A percentile compares a stretch with the other conserved stretches of the same genome.
These are phyloP conservation scores for Sordaria brevicollis DNA, from an alignment of 495 filamentous ascomycete species.

Conservation along the genomic window DNA sequence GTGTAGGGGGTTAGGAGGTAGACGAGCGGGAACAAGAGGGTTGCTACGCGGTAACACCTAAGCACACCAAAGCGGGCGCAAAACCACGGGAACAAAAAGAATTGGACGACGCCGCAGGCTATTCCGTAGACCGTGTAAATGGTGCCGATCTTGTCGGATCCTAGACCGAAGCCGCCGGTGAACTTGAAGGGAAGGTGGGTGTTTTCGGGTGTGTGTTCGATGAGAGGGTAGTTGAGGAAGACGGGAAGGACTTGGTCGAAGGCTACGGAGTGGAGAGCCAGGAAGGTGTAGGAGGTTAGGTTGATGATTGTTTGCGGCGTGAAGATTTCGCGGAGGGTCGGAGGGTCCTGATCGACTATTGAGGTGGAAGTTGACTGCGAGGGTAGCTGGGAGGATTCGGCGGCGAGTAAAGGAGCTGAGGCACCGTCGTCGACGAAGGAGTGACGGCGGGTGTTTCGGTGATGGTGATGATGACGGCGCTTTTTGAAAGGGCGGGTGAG, in stretches of 20 bases:
- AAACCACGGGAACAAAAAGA: conserved; percentile 63
- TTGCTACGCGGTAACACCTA: conserved; percentile 50
- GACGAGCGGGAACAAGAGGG: conserved; percentile 53
- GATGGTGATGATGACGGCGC: conserved; percentile 13
- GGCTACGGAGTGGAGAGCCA: conserved; percentile 66
- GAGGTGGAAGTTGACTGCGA: conserved; percentile 4
- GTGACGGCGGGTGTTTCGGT: conserved; percentile 16
- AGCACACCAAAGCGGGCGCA: conserved; percentile 63
- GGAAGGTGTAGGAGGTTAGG: conserved; percentile 60
- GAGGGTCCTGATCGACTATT: conserved; percentile 11
- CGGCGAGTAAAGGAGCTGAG: conserved; percentile 34
- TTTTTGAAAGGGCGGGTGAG: conserved; percentile 27
- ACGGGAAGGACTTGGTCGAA: conserved; percentile 76
- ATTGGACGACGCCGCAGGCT: conserved; percentile 63
- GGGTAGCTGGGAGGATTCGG: conserved; percentile 16
- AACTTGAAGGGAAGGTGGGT: conserved; percentile 68
- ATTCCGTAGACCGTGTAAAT: conserved; percentile 69
- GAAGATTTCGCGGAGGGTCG: conserved; percentile 58
- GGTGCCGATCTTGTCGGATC: conserved; percentile 60
- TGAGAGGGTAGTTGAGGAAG: conserved; percentile 62
- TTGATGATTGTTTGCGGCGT: conserved; percentile 66
- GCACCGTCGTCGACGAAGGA: conserved; percentile 36
- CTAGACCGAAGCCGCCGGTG: conserved; percentile 63
- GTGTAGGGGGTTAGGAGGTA: conserved; percentile 69
- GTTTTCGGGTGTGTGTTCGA: conserved; percentile 33